Evolutionary conservation across 352 stramenopile species (phyloP), one percentile per base, ranked within the genome.

Genomic region (Pythium apleroticum): DNA sequence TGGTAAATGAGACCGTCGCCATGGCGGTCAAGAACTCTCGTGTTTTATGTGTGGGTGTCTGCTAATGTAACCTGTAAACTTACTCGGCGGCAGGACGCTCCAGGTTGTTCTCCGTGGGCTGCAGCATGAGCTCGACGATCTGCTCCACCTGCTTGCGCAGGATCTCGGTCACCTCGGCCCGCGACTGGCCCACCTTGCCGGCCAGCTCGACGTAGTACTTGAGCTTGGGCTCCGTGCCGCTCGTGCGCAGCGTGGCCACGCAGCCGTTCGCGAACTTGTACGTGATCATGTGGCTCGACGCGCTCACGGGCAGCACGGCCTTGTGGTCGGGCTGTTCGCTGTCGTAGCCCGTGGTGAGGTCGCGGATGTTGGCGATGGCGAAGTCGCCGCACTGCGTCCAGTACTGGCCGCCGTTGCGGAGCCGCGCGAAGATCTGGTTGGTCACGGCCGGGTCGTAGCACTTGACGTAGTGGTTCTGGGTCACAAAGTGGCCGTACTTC

Each of bases 191-290:
- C 22, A 88, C 74, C 28, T 78, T 68, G 22, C 85, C 88, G 24
- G 84, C 83, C 14, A 93, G 74, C 81, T 99, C 97, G 37, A 98
- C 90, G 73, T 99, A 99, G 72, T 98, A 99, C 79, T 99, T 99
- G 63, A 99, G 97, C 78, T 99, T 99, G 22, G 97, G 97, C 74
- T 99, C 97, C 14, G 97, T 99, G 20, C 97, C 97, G 72, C 95
- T 99, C 35, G 96, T 98, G 64, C 97, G 91, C 58, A 99, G 88
- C 56, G 98, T 99, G 20, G 95, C 90, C 46, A 98, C 92, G 68
- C 91, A 97, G 54, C 97, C 97, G 78, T 99, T 99, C 22, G 66
- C 75, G 66, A 99, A 99, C 35, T 81, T 84, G 75, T 98, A 97
- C 28, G 96, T 98, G 72, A 99, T 97, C 97, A 99, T 99, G 53